A percentile compares a stretch with the other conserved stretches of the same genome.
phyloP scores from a whole-genome alignment of 768 basidiomycete genomes.

The Hygrophorus russula region DNA sequence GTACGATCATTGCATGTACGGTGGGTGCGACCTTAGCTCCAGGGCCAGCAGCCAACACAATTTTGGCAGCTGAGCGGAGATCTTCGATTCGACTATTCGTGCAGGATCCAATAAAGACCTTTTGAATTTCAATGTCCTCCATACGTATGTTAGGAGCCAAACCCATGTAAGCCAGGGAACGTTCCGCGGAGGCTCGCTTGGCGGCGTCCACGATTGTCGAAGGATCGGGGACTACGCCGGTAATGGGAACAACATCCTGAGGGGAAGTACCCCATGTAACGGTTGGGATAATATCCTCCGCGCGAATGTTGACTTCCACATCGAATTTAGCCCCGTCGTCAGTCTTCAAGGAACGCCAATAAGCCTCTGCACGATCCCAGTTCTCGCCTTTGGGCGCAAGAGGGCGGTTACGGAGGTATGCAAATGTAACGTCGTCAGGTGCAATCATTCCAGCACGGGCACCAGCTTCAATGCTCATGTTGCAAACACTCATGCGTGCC shows the following conservation, averaged over 20 bases:
- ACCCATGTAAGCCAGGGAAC: slow-evolving; percentile 82
- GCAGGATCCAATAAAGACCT: slow-evolving; percentile 91
- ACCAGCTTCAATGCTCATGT: slow-evolving; percentile 94
- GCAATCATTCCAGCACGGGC: slow-evolving; percentile 91
- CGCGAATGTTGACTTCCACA: slow-evolving; percentile 66
- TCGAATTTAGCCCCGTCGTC: slow-evolving; percentile 84
- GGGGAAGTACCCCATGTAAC: slow-evolving; percentile 92
- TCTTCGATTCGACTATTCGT: slow-evolving; percentile 94
- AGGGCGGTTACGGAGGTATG: slow-evolving; percentile 72
- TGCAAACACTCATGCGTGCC: slow-evolving; percentile 83
- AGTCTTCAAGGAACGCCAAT: slow-evolving; percentile 71
- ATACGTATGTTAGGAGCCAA: slow-evolving; percentile 67
- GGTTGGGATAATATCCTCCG: slow-evolving; percentile 81
- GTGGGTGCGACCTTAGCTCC: slow-evolving; percentile 63
- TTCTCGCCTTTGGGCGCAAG: slow-evolving; percentile 74
- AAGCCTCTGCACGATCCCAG: slow-evolving; percentile 79
- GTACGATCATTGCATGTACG: slow-evolving; percentile 85
- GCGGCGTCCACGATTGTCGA: slow-evolving; percentile 48
- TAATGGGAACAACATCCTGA: slow-evolving; percentile 79
- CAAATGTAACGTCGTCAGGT: slow-evolving; percentile 79
- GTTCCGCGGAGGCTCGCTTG: slow-evolving; percentile 59
- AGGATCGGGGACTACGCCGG: slow-evolving; percentile 72
- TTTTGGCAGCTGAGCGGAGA: slow-evolving; percentile 73
- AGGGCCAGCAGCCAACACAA: slow-evolving; percentile 64
- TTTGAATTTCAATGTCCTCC: slow-evolving; percentile 73